phyloP scores from a whole-genome alignment of 208 protist genomes.

The Acanthamoeba castellanii region DNA sequence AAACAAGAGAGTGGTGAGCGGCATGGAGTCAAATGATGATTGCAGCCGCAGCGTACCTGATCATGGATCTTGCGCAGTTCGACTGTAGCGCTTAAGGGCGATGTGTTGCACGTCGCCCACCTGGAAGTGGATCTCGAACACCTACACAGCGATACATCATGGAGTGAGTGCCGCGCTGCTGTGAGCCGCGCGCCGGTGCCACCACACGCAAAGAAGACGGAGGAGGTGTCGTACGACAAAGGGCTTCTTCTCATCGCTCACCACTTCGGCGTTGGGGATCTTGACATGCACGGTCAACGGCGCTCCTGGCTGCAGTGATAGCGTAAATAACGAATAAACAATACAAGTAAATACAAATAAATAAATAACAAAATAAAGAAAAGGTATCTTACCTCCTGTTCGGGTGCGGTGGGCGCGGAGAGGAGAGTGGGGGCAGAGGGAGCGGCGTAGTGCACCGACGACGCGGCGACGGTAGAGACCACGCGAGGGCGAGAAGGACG shows the following conservation, averaged over 20 bases:
- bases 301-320: background rate
- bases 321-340: background rate
- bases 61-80: slow-evolving; percentile 44
- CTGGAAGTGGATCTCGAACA: slow-evolving; percentile 60
- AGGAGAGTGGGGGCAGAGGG: background rate
- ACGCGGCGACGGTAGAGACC: background rate
- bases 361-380: background rate
- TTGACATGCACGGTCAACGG: background rate
- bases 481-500: background rate
- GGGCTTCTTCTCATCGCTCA: slow-evolving; percentile 2
- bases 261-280: slow-evolving; percentile 50
- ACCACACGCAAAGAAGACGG: background rate
- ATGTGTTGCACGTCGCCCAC: slow-evolving; percentile 35
- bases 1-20: background rate
- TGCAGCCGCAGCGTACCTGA: background rate
- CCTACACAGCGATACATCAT: background rate
- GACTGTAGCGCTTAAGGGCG: slow-evolving; percentile 39
- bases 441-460: background rate
- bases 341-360: background rate
- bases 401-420: background rate
- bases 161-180: background rate
- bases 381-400: background rate
- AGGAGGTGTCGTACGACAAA: slow-evolving; percentile 40
- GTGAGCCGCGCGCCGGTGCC: background rate
- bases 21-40: background rate